Evolutionary conservation across 495 filamentous ascomycete genomes (phyloP).

Genomic region (Rusavskia elegans): DNA sequence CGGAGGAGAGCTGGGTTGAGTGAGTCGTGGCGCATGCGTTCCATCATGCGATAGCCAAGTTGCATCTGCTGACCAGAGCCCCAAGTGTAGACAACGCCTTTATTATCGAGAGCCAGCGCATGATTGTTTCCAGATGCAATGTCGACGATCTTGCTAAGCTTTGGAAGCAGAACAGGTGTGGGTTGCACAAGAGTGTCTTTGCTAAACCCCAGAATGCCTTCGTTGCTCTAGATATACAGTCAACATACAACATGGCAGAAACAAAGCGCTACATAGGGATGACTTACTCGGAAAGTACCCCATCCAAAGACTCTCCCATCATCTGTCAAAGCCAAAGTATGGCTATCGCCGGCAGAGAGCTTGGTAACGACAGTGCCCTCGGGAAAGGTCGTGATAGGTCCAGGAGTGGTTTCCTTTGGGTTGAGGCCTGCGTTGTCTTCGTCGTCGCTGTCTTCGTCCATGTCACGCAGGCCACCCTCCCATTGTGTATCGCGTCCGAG

Average conservation of each 20-base stretch:
- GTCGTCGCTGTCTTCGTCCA: slow-evolving; percentile 32
- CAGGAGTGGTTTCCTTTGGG: slow-evolving; percentile 42
- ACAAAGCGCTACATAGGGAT: not conserved
- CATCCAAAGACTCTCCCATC: slow-evolving; percentile 53
- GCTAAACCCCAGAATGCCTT: slow-evolving; percentile 40
- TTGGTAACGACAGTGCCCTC: slow-evolving; percentile 39
- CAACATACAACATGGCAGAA: slow-evolving; percentile 3
- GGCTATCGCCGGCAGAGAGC: slow-evolving; percentile 48
- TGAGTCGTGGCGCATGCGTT: slow-evolving; percentile 28
- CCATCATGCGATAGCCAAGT: slow-evolving; percentile 42
- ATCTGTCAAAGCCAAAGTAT: slow-evolving; percentile 48
- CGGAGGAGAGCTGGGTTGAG: slow-evolving; percentile 18
- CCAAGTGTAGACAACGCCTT: slow-evolving; percentile 44
- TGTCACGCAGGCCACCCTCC: slow-evolving; percentile 48
- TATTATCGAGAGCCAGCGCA: slow-evolving; percentile 40
- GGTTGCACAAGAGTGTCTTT: slow-evolving; percentile 23
- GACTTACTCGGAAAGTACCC: slow-evolving; percentile 52
- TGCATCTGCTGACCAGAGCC: slow-evolving; percentile 48
- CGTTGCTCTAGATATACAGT: slow-evolving; percentile 29
- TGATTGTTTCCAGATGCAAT: slow-evolving; percentile 44
- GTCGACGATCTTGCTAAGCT: slow-evolving; percentile 39
- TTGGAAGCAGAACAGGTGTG: slow-evolving; percentile 31
- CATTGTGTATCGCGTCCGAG: slow-evolving; percentile 45
- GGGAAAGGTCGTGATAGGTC: slow-evolving; percentile 39
- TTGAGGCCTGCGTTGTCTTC: slow-evolving; percentile 41